These are phyloP conservation scores for Alternaria alternata DNA, from an alignment of 2,329 filamentous ascomycete genomes.

Conservation along the genomic window DNA sequence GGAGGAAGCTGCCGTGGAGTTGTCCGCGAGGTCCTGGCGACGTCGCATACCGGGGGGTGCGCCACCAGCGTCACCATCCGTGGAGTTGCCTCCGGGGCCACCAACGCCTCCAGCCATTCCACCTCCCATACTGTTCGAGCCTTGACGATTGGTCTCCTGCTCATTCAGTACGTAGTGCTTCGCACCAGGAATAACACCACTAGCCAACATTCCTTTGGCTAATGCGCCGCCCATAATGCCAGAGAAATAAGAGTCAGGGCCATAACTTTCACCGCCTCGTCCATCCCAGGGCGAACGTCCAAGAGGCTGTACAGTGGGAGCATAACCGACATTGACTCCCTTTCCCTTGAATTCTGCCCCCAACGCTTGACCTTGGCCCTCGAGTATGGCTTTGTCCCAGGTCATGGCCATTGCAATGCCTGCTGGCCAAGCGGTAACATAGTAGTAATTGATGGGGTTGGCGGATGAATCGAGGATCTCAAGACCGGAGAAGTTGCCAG, in stretches of 20 bases:
- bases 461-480: constrained; percentile 15
- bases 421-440: constrained; percentile 39
- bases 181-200: constrained; percentile 57
- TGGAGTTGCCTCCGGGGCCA: not conserved
- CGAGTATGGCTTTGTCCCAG: constrained; percentile 29
- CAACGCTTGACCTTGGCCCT: constrained; percentile 17
- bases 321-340: constrained; percentile 33
- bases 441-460: constrained; percentile 21
- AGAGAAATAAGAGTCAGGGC: constrained; percentile 30
- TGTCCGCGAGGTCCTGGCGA: not conserved
- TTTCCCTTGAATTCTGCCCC: constrained; percentile 33
- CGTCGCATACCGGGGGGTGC: not conserved
- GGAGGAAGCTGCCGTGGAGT: not conserved
- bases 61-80: not conserved
- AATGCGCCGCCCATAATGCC: constrained; percentile 18
- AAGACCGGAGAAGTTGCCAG: constrained; percentile 15
- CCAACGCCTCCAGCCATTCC: not conserved
- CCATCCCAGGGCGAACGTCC: constrained; percentile 19
- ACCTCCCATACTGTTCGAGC: not conserved
- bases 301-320: constrained; percentile 35
- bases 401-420: constrained; percentile 35
- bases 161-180: constrained; percentile 47
- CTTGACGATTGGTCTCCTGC: constrained; percentile 5
- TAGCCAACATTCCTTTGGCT: constrained; percentile 19
- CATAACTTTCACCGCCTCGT: constrained; percentile 31